Evolutionary conservation across 2,329 filamentous ascomycete species (phyloP).

Genomic region (Xylaria sp.): DNA sequence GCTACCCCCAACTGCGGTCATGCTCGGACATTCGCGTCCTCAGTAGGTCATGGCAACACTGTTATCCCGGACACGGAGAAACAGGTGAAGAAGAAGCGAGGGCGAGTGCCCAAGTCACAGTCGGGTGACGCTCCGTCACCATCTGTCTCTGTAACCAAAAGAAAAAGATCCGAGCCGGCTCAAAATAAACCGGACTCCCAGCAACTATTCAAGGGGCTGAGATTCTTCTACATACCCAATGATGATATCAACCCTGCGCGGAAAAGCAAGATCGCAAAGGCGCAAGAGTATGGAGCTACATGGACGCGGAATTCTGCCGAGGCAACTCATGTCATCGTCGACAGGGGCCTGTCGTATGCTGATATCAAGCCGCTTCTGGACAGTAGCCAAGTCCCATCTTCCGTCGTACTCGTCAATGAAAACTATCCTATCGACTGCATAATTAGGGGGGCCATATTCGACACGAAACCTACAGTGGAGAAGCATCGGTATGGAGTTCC

Average conservation of each 20-base stretch:
- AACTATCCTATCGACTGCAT: constrained; percentile 66
- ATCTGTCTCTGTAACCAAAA: constrained; percentile 36
- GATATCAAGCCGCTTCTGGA: constrained; percentile 57
- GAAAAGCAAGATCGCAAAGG: constrained; percentile 66
- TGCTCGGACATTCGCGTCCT: neutral
- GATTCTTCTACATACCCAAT: constrained; percentile 76
- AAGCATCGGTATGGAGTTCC: constrained; percentile 55
- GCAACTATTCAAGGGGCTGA: constrained; percentile 55
- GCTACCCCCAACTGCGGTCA: constrained; percentile 18
- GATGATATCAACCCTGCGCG: constrained; percentile 65
- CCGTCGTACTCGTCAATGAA: constrained; percentile 59
- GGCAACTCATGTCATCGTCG: constrained; percentile 76
- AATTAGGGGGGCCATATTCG: constrained; percentile 50
- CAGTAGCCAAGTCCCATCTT: constrained; percentile 27
- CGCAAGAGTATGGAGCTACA: constrained; percentile 66
- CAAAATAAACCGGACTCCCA: constrained; percentile 46
- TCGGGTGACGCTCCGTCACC: constrained; percentile 20
- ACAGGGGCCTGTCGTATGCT: constrained; percentile 59
- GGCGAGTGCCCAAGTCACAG: constrained; percentile 15
- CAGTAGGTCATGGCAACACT: neutral
- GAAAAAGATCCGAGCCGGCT: constrained; percentile 40
- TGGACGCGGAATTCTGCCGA: constrained; percentile 57
- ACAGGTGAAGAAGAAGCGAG: constrained; percentile 13
- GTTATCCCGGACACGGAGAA: constrained; percentile 21
- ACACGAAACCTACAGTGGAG: constrained; percentile 49